Conservation (phyloP, 345 rosid genomes). For the Salix suchowensis region DNA sequence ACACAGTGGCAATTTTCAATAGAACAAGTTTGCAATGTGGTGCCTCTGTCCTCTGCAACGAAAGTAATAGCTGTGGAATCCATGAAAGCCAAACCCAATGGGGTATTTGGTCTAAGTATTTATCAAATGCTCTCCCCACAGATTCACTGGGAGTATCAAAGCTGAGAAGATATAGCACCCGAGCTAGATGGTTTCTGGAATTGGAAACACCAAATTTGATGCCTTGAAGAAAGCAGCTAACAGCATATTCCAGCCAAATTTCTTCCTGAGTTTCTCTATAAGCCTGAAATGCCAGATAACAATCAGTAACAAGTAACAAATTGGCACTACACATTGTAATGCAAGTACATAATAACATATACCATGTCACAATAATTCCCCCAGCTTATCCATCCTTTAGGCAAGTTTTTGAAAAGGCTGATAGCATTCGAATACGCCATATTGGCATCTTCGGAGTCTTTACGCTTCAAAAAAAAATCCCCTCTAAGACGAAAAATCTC, state of each 20-base stretch:
- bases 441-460: conserved; percentile 80
- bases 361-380: conserved; percentile 97
- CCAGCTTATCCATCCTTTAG: conserved; percentile 99
- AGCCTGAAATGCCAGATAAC: conserved; percentile 48
- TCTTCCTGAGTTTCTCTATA: conserved; percentile 80
- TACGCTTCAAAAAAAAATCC: conserved; percentile 68
- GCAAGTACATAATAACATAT: conserved; percentile 20
- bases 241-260: conserved; percentile 95
- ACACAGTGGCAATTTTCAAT: conserved; percentile 78
- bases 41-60: conserved; percentile 97
- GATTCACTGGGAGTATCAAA: conserved; percentile 88
- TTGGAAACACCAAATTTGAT: conserved; percentile 90
- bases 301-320: conserved; percentile 9
- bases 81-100: conserved; percentile 99
- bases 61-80: conserved; percentile 94
- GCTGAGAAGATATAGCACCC: conserved; percentile 92
- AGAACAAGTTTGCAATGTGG: conserved; percentile 96
- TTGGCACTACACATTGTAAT: conserved; percentile 1
- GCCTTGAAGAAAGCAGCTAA: conserved; percentile 98
- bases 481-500: conserved; percentile 84
- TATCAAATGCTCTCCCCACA: conserved; percentile 93
- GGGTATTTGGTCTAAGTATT: conserved; percentile 88
- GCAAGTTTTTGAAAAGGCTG: conserved; percentile 76
- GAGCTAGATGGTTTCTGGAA: conserved; percentile 94
- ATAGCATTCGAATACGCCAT: conserved; percentile 79